A percentile compares a stretch with the other conserved stretches of the same genome.
Conservation (phyloP, 805 yeast species). For the Lachancea thermotolerans region DNA sequence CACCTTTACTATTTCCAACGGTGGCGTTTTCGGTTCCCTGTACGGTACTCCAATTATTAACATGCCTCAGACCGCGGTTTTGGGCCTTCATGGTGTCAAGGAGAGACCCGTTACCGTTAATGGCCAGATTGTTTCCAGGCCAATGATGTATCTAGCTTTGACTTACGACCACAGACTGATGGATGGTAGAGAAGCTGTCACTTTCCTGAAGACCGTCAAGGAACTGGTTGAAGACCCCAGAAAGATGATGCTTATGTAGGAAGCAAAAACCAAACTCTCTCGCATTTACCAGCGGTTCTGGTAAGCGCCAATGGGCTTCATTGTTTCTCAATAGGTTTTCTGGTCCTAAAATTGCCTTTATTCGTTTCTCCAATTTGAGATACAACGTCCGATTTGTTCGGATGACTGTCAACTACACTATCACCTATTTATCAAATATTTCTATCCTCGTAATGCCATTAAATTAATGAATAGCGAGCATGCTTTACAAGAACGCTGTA, state of each 20-base stretch:
- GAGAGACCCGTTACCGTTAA: conserved; percentile 95
- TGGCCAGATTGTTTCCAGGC: conserved; percentile 94
- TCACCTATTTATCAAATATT: too few relatives aligned
- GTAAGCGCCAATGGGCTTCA: too few relatives aligned
- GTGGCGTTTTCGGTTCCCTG: conserved; percentile 97
- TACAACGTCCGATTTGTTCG: too few relatives aligned
- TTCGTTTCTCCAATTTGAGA: too few relatives aligned
- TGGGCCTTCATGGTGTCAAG: conserved; percentile 95
- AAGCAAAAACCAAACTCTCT: background rate
- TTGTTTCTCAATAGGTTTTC: too few relatives aligned
- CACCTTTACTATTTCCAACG: conserved; percentile 97
- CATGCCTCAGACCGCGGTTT: conserved; percentile 96
- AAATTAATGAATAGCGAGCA: too few relatives aligned
- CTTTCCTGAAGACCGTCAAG: conserved; percentile 91
- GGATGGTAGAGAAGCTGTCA: conserved; percentile 98
- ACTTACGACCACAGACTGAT: conserved; percentile 97
- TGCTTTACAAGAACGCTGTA: conserved; percentile 1
- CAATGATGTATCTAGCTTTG: conserved; percentile 98
- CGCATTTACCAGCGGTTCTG: too few relatives aligned
- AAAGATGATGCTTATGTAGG: conserved; percentile 72
- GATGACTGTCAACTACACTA: too few relatives aligned
- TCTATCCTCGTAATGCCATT: too few relatives aligned
- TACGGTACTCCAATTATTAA: conserved; percentile 98
- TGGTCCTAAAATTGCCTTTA: too few relatives aligned
- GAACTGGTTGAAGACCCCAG: conserved; percentile 98